Base-by-base conservation (phyloP, 2,329 filamentous ascomycete species). In the Colletotrichum sp. region DNA sequence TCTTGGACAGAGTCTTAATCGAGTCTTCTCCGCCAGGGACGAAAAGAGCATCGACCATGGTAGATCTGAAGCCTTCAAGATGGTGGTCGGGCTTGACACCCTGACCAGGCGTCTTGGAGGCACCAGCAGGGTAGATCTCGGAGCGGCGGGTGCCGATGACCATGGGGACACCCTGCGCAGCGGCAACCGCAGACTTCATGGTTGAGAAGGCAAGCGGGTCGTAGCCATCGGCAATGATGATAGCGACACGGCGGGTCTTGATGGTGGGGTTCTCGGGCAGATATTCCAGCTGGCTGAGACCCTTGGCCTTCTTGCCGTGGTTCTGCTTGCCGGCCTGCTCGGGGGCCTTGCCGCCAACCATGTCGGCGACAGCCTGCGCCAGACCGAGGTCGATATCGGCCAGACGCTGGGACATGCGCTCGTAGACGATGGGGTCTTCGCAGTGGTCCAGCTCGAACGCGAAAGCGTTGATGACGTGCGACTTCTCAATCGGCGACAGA, bases 41-140 rank as follows among this genome's bases (percentile, higher is more conserved):
- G 81, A 95, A 96, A 32, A 96, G 81, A 1, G 94, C 93, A 81
- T 97, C 95, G 78, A 96, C 96, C 89, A 97, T 92, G 44, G 93
- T 95, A 32, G 93, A 95, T 18, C 95, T 91, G 90, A 94, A 92
- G 1, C 94, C 95, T 79, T 96, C 93, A 66, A 96, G 91, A 81
- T 96, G 94, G 81, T 97, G 94, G 79, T 96, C 93, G 0, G 95
- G 93, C 28, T 90, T 85, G 0, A 94, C 85, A 7, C 91, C 92
- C 71, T 89, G 89, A 52, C 87, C 85, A 4, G 84, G 82, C 1
- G 85, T 86, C 64, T 89, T 89, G 77, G 91, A 88, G 76, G 90
- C 90, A 9, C 90, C 91, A 0, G 89, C 90, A 8, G 93, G 90
- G 69, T 88, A 92, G 75, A 96, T 91, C 36, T 92, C 88, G 52